Percentiles rank a stretch among this genome's conserved stretches.
These are phyloP conservation scores for Penicillium sclerotiorum DNA, from an alignment of 2,329 filamentous ascomycete genomes.

Conservation along the genomic window DNA sequence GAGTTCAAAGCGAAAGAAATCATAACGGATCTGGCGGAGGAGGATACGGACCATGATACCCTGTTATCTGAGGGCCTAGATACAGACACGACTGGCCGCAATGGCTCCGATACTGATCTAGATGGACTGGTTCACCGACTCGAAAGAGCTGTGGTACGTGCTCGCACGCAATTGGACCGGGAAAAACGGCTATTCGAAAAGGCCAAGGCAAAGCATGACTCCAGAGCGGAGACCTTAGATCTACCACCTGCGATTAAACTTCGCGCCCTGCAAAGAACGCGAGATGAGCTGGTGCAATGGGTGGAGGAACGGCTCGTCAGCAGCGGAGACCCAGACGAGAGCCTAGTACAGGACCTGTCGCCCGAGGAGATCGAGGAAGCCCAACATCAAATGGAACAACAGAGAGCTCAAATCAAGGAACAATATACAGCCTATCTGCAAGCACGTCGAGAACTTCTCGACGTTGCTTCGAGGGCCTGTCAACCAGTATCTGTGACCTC, in stretches of 20 bases:
- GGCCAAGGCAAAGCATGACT: conserved; percentile 29
- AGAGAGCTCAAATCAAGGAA: conserved; percentile 35
- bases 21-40: conserved; percentile 21
- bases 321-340: conserved; percentile 33
- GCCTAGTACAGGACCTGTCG: conserved; percentile 28
- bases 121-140: conserved; percentile 41
- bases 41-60: conserved; percentile 18
- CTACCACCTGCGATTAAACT: conserved; percentile 26
- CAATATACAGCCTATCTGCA: conserved; percentile 42
- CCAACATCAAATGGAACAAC: conserved; percentile 31
- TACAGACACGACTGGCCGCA: conserved; percentile 11
- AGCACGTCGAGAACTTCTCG: conserved; percentile 39
- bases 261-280: conserved; percentile 46
- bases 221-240: conserved; percentile 10
- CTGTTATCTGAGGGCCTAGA: conserved; percentile 21
- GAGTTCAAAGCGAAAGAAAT: conserved; percentile 39
- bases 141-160: conserved; percentile 42
- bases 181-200: conserved; percentile 40
- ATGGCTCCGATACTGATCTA: conserved; percentile 23
- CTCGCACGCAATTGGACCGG: conserved; percentile 38
- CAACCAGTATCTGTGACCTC: conserved; percentile 32
- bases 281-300: conserved; percentile 55
- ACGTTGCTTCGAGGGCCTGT: conserved; percentile 39
- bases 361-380: conserved; percentile 35
- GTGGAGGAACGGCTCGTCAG: conserved; percentile 52